A percentile compares a stretch with the other conserved stretches of the same genome.
Conservation (phyloP, 768 basidiomycete species). For the Lentinula edodes region DNA sequence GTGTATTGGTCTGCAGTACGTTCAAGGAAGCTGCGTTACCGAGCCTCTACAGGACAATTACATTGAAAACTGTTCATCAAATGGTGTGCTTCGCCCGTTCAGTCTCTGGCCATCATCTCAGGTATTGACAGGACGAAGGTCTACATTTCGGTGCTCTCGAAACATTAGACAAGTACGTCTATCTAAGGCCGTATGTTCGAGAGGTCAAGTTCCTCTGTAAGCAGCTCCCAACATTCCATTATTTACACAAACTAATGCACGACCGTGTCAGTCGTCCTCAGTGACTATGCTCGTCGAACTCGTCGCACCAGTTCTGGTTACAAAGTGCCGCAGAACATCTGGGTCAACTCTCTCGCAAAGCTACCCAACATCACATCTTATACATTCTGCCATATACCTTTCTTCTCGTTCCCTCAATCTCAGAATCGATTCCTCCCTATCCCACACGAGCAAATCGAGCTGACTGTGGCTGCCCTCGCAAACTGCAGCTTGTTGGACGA, state of each 20-base stretch:
- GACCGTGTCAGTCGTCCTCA: neutral
- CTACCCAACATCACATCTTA: neutral
- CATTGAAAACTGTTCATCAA: neutral
- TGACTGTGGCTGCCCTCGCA: neutral
- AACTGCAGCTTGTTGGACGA: neutral
- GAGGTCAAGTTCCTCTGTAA: conserved; percentile 1
- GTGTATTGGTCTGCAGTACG: neutral
- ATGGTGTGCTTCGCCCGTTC: neutral
- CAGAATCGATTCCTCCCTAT: conserved; percentile 2
- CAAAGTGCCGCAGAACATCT: neutral
- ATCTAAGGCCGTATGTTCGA: conserved; percentile 5
- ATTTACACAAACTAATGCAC: neutral
- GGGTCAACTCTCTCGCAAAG: neutral
- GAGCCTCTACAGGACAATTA: neutral
- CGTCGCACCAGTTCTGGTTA: neutral
- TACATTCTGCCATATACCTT: conserved; percentile 1
- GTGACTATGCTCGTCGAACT: conserved; percentile 5
- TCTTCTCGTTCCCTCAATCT: neutral
- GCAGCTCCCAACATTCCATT: neutral
- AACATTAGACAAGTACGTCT: conserved; percentile 2
- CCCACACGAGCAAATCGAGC: neutral
- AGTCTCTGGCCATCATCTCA: neutral
- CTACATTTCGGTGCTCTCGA: neutral
- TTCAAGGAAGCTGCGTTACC: conserved; percentile 4
- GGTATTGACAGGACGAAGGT: neutral